These are phyloP conservation scores for Bathelium albidoporum DNA, from an alignment of 495 filamentous ascomycete species.

Conservation along the genomic window DNA sequence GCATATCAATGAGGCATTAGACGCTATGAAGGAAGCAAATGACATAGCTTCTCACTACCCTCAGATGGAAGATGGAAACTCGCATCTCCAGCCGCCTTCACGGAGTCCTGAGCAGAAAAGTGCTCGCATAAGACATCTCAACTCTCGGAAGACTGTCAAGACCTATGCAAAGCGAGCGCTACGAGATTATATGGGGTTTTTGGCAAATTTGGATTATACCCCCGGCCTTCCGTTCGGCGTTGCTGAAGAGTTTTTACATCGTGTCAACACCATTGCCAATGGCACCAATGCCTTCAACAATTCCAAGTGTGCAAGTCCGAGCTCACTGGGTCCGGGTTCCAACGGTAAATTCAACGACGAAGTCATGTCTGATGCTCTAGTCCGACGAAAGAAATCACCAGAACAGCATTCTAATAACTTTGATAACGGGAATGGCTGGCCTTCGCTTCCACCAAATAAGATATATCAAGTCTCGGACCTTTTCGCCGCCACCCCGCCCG, in stretches of 20 bases:
- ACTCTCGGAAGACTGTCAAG: slow-evolving; percentile 56
- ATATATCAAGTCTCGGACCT: slow-evolving; percentile 32
- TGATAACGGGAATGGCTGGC: slow-evolving; percentile 18
- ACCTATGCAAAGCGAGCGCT: slow-evolving; percentile 63
- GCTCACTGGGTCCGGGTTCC: slow-evolving; percentile 13
- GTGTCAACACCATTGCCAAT: slow-evolving; percentile 47
- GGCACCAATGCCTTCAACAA: slow-evolving; percentile 21
- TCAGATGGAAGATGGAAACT: slow-evolving; percentile 25
- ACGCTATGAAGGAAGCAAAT: slow-evolving; percentile 28
- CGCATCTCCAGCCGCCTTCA: slow-evolving; percentile 10
- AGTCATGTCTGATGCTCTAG: slow-evolving; percentile 1
- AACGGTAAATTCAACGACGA: slow-evolving; percentile 8
- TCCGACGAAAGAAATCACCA: slow-evolving; percentile 1
- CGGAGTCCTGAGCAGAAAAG: slow-evolving; percentile 19
- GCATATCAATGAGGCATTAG: slow-evolving; percentile 46
- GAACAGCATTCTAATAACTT: neutral
- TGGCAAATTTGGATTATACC: slow-evolving; percentile 66
- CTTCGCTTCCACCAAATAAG: slow-evolving; percentile 28
- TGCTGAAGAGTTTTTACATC: slow-evolving; percentile 56
- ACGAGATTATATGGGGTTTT: slow-evolving; percentile 56
- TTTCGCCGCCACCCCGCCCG: slow-evolving; percentile 28
- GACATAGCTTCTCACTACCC: slow-evolving; percentile 15
- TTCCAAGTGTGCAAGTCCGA: slow-evolving; percentile 15
- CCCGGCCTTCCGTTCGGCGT: slow-evolving; percentile 54
- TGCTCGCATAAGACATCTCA: slow-evolving; percentile 37